Percentiles rank a stretch among this genome's conserved stretches.
These are phyloP conservation scores for Scolecobasidium constrictum DNA, from an alignment of 2,329 filamentous ascomycete genomes.

Conservation along the genomic window DNA sequence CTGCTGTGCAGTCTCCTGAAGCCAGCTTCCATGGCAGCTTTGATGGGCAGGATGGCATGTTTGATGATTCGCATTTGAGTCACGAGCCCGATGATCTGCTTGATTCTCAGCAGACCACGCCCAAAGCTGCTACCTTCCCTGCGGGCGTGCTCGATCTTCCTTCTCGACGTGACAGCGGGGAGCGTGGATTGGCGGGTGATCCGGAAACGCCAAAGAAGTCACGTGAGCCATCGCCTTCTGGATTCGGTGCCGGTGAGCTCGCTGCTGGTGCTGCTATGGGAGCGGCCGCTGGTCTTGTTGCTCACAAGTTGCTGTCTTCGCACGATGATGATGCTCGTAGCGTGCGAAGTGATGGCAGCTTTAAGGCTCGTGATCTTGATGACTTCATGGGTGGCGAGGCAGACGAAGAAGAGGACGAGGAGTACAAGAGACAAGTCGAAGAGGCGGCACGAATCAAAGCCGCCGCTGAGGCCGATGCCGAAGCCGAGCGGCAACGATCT, in stretches of 20 bases:
- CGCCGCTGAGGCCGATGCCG: slow-evolving; percentile 1
- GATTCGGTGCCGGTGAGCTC: not conserved
- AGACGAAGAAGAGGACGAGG: not conserved
- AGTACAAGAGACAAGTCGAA: not conserved
- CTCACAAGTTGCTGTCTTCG: slow-evolving; percentile 8
- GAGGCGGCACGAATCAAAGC: slow-evolving; percentile 7
- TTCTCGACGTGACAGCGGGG: not conserved
- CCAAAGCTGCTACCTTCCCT: slow-evolving; percentile 41
- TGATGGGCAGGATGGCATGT: not conserved
- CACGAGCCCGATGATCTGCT: slow-evolving; percentile 33
- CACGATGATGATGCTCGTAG: slow-evolving; percentile 1
- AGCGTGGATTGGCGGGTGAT: not conserved
- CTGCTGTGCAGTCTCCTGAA: slow-evolving; percentile 17
- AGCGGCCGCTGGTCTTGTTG: slow-evolving; percentile 8
- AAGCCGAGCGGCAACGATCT: not conserved
- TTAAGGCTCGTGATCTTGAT: no score
- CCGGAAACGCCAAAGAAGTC: slow-evolving; percentile 1
- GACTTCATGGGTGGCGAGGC: slow-evolving; percentile 2
- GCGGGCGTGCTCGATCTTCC: slow-evolving; percentile 3
- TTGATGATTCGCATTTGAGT: slow-evolving; percentile 14
- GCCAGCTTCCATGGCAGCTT: slow-evolving; percentile 10
- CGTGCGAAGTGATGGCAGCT: no score
- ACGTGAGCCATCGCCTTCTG: not conserved
- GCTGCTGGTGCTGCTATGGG: slow-evolving; percentile 6
- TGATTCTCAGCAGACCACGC: slow-evolving; percentile 57